Base-by-base conservation (phyloP, 371 early-diverging fungal species). In the Mucor saturninus region DNA sequence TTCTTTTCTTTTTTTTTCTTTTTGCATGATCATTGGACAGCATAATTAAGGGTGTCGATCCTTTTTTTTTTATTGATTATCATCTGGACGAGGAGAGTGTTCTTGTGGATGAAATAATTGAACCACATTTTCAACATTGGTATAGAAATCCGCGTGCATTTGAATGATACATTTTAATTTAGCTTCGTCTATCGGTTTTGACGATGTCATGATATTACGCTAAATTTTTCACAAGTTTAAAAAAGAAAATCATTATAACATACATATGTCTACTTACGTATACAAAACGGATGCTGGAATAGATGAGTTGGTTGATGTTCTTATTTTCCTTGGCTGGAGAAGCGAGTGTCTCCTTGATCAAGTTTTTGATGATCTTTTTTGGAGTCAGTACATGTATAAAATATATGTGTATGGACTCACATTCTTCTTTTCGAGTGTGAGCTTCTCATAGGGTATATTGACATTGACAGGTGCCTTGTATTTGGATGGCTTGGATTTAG, bases 71-170 rank as follows among this genome's bases (percentile, higher is more conserved):
- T 21, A 21, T 21, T 21, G 21, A 21, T 21, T 21, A 21, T 21
- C 21, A 21, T 21, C 21, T 21, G 21, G 21, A 21, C 21, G 21
- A 21, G 21, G 21, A 21, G 21, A 21, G 21, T 21, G 1, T 21
- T 46, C 46, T 46, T 46, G 26, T 21, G 32, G 35, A 57, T 57
- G 32, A 45, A 56, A 45, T 45, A 43, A 40, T 4, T 46, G 32
- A 29, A 42, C 35, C 32, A 58, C 26, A 37, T 28, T 59, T 29
- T 50, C 59, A 28, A 50, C 29, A 46, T 49, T 59, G 14, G 13
- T 50, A 9, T 50, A 49, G n/a, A 50, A 50, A 39, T 59, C 59
- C 8, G 46, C 59, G 29, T 59, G 49, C 40, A 59, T 15, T n/a
- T 50, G 49, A 0, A 59, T 48, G 8, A 59, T 28, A n/a, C 48